Evolutionary conservation across 306 rosid genomes (phyloP).

Genomic region (Cicer pinnatifidum): DNA sequence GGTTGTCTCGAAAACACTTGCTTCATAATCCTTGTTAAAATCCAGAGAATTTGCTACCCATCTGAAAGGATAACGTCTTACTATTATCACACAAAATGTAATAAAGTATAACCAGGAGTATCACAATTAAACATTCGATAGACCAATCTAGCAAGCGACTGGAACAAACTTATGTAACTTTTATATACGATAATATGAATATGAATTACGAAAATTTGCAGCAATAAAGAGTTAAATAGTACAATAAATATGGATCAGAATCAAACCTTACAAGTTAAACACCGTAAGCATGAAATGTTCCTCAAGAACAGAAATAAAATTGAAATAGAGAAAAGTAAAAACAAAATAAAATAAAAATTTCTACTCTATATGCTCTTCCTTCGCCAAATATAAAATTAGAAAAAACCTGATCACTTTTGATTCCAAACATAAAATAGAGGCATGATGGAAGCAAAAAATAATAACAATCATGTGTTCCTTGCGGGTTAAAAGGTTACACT

Average conservation of each 20-base stretch:
- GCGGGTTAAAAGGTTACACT: conserved; percentile 52
- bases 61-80: conserved; percentile 59
- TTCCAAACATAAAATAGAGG: conserved; percentile 22
- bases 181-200: not conserved
- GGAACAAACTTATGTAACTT: conserved; percentile 29
- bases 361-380: conserved; percentile 23
- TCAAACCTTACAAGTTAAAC: conserved; percentile 32
- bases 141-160: conserved; percentile 19
- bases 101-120: conserved; percentile 31
- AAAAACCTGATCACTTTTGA: conserved; percentile 22
- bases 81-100: conserved; percentile 29
- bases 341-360: conserved; percentile 3
- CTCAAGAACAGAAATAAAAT: conserved; percentile 22
- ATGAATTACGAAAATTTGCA: conserved; percentile 21
- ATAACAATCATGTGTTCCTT: conserved; percentile 9
- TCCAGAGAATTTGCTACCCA: conserved; percentile 88
- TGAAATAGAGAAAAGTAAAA: conserved; percentile 6
- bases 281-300: conserved; percentile 23
- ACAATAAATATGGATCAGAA: conserved; percentile 23
- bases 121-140: conserved; percentile 30
- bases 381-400: conserved; percentile 28
- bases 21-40: conserved; percentile 94
- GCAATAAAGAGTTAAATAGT: conserved; percentile 27
- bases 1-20: conserved; percentile 99
- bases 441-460: conserved; percentile 21